Base-by-base conservation (phyloP, 1,284 basidiomycete genomes). In the Porodaedalea pini region DNA sequence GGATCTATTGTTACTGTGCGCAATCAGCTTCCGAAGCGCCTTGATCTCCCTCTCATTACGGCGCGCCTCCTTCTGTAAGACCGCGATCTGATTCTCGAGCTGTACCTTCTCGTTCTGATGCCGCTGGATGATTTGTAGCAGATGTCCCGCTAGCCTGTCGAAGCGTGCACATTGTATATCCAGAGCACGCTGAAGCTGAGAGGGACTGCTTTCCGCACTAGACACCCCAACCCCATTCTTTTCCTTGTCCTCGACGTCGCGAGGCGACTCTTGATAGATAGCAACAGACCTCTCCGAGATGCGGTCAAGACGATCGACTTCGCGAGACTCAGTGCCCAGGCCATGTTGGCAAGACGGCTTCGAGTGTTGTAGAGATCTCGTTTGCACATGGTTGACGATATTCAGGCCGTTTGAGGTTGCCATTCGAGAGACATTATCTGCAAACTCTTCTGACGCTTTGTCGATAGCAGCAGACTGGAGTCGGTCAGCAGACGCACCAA, bases 1-100 rank as follows among this genome's bases (percentile, higher is more conserved):
- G 32, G 31, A 32, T n/a, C 23, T 56, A 25, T 36, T 27, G 27
- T 34, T 51, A 13, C 25, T 52, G 27, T 34, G 36, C 8, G 31
- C 40, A 48, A 80, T 71, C 17, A 80, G 71, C 74, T 75, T 80
- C 32, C 75, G 71, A 39, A 80, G 67, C 17, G 79, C 78, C 53
- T 75, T 73, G 48, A 81, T 75, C 65, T 80, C 79, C 56, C 71
- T 66, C 62, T 73, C 77, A 62, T 74, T 73, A 63, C 74, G 72
- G 29, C 69, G 68, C 36, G 71, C 65, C 56, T 74, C 73, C 29
- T 69, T 69, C 64, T 80, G 75, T 10, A 78, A 71, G n/a, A 62
- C 64, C 56, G 76, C 74, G 13, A 80, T 72, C 13, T 71, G 74
- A 27, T 62, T 69, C 43, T 72, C 62, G 58, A 77, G 68, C 51